A percentile compares a stretch with the other conserved stretches of the same genome.
Conservation (phyloP, 2,329 filamentous ascomycete genomes). For the Botrytis hyacinthi region DNA sequence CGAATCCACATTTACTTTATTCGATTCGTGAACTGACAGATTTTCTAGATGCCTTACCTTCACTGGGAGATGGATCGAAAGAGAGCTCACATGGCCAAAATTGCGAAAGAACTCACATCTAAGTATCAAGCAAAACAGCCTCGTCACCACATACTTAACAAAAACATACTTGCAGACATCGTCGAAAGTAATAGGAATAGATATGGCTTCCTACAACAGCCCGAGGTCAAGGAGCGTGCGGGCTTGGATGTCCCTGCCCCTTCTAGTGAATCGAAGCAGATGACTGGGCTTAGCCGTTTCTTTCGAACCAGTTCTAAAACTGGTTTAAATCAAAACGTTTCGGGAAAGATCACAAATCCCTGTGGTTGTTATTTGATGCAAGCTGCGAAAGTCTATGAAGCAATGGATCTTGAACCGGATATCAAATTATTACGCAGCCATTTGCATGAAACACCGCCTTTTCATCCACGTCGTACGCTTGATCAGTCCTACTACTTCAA, state of each 20-base stretch:
- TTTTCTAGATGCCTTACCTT: neutral
- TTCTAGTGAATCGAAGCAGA: neutral
- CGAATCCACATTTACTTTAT: fast-evolving
- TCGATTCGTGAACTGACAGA: neutral
- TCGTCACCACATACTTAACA: neutral
- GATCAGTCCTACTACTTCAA: slow-evolving; percentile 47
- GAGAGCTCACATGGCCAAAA: neutral
- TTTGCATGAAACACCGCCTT: slow-evolving; percentile 33
- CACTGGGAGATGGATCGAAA: neutral
- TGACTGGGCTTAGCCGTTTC: neutral
- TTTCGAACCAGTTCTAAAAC: fast-evolving
- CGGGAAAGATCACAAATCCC: neutral
- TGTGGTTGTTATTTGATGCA: slow-evolving; percentile 26
- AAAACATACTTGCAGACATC: neutral
- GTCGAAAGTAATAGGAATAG: neutral
- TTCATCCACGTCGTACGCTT: slow-evolving; percentile 45
- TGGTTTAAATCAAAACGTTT: fast-evolving
- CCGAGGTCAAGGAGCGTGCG: neutral
- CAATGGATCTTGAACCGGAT: slow-evolving; percentile 32
- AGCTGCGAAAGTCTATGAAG: slow-evolving; percentile 27
- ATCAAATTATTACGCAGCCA: slow-evolving; percentile 26
- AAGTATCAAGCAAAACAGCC: neutral
- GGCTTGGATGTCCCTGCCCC: neutral
- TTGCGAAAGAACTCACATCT: neutral
- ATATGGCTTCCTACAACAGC: neutral